Evolutionary conservation across 139 green algal species (phyloP).

Genomic region (Dunaliella primolecta): DNA sequence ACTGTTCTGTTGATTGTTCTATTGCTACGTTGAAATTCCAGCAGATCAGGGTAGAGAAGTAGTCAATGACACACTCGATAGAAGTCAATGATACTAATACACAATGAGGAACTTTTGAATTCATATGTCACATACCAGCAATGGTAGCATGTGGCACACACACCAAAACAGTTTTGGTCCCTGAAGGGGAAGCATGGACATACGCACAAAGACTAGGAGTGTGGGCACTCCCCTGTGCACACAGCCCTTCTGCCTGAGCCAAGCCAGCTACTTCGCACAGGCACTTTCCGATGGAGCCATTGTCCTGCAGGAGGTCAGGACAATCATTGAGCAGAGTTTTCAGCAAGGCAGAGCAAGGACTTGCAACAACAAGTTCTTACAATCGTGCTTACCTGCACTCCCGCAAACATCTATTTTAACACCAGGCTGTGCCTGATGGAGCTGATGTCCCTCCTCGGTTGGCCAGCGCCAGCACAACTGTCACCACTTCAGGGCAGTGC

Average conservation of each 20-base stretch:
- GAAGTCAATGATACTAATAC: too few species aligned
- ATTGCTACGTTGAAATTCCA: too few species aligned
- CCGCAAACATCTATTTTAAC: not conserved
- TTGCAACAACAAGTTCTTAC: not conserved
- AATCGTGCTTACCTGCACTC: not conserved
- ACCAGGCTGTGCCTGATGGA: not conserved
- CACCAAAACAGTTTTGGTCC: too few species aligned
- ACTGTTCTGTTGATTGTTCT: too few species aligned
- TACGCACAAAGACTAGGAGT: not conserved
- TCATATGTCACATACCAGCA: too few species aligned
- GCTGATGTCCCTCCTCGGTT: not conserved
- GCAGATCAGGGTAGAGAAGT: too few species aligned
- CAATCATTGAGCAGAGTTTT: too few species aligned
- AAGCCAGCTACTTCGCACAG: constrained; percentile 31
- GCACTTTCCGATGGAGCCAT: constrained; percentile 43
- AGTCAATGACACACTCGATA: too few species aligned
- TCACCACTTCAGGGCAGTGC: constrained; percentile 15
- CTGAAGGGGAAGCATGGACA: too few species aligned
- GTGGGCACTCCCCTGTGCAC: not conserved
- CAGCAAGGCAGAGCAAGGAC: not conserved
- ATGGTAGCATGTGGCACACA: too few species aligned
- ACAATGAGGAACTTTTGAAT: too few species aligned
- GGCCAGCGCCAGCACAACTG: not conserved
- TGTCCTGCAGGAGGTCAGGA: constrained; percentile 41
- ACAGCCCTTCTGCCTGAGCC: not conserved